Percentiles rank a stretch among this genome's conserved stretches.
These are phyloP conservation scores for Draba incana DNA, from an alignment of 345 rosid species.

Conservation along the genomic window DNA sequence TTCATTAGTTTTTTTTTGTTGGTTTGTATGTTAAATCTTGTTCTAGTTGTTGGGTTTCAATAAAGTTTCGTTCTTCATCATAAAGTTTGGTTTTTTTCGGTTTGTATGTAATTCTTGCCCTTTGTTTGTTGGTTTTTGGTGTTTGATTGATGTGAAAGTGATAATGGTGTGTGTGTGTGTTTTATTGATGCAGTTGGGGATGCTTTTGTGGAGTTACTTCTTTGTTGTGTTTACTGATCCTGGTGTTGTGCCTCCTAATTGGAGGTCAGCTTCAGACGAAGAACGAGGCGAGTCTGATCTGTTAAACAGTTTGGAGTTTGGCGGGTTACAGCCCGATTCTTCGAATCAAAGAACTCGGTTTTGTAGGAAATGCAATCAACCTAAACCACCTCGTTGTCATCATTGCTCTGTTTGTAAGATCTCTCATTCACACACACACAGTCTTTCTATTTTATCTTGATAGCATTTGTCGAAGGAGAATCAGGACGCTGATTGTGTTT, in stretches of 20 bases:
- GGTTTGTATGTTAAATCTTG: too few species aligned
- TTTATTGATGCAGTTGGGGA: conserved; percentile 63
- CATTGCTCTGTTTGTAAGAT: conserved; percentile 95
- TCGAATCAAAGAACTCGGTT: conserved; percentile 65
- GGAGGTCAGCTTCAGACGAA: conserved; percentile 78
- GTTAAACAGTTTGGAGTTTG: conserved; percentile 61
- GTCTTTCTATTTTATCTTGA: not conserved
- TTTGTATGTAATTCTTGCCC: not conserved
- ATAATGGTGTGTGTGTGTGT: conserved; percentile 10
- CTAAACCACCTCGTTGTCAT: conserved; percentile 93
- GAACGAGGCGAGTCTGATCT: conserved; percentile 88
- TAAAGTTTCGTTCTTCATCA: too few species aligned
- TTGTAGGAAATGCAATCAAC: conserved; percentile 91
- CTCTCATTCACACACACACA: conserved; percentile 3
- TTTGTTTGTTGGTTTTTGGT: not conserved
- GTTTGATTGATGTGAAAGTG: not conserved
- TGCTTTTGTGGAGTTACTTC: conserved; percentile 97
- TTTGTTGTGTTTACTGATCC: conserved; percentile 95
- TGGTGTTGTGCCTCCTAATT: conserved; percentile 86
- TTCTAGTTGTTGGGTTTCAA: too few species aligned
- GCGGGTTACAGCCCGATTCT: conserved; percentile 58
- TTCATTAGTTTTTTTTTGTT: too few species aligned
- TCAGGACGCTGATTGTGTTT: conserved; percentile 33
- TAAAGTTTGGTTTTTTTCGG: too few species aligned
- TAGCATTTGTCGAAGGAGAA: conserved; percentile 8